Conservation (phyloP, 805 yeast species). For the Spencermartinsiella europaea region DNA sequence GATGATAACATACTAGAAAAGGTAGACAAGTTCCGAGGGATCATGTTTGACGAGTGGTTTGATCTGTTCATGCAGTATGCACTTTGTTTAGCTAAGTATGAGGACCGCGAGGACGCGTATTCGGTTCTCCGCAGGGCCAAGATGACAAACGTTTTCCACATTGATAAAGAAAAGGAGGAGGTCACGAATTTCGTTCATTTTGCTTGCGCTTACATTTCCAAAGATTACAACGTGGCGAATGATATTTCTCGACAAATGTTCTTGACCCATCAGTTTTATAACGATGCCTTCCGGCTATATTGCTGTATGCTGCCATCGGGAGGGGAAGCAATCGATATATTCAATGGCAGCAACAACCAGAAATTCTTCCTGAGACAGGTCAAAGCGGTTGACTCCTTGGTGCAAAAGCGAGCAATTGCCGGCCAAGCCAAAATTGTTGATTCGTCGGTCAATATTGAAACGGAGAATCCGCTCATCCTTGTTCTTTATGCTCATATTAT, state of each 20-base stretch:
- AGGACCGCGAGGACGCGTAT: conserved; percentile 56
- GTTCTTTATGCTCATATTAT: conserved; percentile 76
- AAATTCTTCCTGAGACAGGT: conserved; percentile 85
- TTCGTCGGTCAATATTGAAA: conserved; percentile 22
- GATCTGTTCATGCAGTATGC: conserved; percentile 76
- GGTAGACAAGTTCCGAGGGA: conserved; percentile 58
- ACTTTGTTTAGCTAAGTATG: conserved; percentile 56
- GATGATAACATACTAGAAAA: conserved; percentile 26
- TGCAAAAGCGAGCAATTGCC: conserved; percentile 47
- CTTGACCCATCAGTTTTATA: conserved; percentile 69
- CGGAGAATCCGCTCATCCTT: conserved; percentile 56
- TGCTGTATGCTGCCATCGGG: conserved; percentile 64
- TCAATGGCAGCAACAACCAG: conserved; percentile 78
- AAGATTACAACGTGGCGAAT: conserved; percentile 51
- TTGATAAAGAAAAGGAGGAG: conserved; percentile 51
- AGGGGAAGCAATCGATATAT: conserved; percentile 48
- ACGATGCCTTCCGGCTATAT: conserved; percentile 61
- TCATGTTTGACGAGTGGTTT: conserved; percentile 79
- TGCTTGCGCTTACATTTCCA: conserved; percentile 47
- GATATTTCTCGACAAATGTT: conserved; percentile 58
- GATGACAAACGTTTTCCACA: conserved; percentile 68
- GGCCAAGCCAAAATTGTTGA: conserved; percentile 72
- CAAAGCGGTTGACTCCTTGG: conserved; percentile 77
- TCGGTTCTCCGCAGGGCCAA: conserved; percentile 69
- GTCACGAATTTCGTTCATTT: conserved; percentile 61